Evolutionary conservation across 1,139 yeast genomes (phyloP).

Genomic region (Taphrina deformans): DNA sequence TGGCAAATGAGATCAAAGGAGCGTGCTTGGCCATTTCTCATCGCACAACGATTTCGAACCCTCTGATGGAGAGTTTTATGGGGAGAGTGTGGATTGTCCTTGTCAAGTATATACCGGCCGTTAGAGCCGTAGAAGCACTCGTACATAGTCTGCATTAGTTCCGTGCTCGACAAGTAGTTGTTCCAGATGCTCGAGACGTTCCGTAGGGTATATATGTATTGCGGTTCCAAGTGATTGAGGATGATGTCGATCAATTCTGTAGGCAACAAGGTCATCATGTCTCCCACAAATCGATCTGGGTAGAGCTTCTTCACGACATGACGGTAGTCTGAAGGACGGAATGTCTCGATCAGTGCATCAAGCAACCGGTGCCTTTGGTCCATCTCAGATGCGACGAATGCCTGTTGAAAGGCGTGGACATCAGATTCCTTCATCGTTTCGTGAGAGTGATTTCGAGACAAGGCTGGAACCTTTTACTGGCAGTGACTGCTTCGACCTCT

Average conservation of each 20-base stretch:
- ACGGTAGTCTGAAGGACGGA: slow-evolving; percentile 8
- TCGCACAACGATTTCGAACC: not conserved
- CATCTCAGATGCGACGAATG: not conserved
- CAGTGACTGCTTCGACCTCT: not conserved
- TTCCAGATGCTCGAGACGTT: slow-evolving; percentile 11
- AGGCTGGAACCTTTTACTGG: not conserved
- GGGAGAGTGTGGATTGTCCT: not conserved
- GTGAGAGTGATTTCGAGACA: slow-evolving; percentile 19
- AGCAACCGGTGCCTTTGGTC: not conserved
- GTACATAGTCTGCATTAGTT: not conserved
- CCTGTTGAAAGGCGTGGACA: not conserved
- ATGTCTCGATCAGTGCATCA: slow-evolving; percentile 3
- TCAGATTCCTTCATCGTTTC: not conserved
- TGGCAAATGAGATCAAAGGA: not conserved
- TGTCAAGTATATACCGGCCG: slow-evolving; percentile 2
- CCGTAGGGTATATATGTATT: not conserved
- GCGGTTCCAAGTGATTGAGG: slow-evolving; percentile 4
- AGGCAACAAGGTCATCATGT: slow-evolving; percentile 3
- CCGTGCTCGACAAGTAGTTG: not conserved
- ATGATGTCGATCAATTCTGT: slow-evolving; percentile 8
- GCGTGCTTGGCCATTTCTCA: not conserved
- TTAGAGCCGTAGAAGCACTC: not conserved
- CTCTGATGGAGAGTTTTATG: not conserved
- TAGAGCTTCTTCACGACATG: not conserved
- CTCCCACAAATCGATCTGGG: slow-evolving; percentile 1